These are phyloP conservation scores for Picea glauca DNA, from an alignment of 75 land plant species.

Conservation along the genomic window DNA sequence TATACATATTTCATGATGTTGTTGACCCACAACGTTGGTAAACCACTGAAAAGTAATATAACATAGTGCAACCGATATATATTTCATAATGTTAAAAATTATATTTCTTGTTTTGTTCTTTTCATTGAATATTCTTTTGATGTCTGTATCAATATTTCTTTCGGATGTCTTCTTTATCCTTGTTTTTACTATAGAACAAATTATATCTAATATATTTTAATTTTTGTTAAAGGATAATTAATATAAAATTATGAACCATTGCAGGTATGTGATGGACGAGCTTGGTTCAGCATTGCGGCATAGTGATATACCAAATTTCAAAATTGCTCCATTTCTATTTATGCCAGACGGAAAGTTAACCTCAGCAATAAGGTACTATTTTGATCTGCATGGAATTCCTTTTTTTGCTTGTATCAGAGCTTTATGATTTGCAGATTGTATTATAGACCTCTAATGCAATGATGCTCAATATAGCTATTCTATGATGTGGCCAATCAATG, in stretches of 20 bases:
- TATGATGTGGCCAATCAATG: constrained; percentile 77
- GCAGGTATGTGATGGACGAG: constrained; percentile 98
- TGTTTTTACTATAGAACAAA: not conserved
- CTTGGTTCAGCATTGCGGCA: constrained; percentile 93
- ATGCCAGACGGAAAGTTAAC: constrained; percentile 87
- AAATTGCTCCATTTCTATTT: constrained; percentile 84
- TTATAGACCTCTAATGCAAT: not conserved
- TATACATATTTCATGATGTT: too few relatives aligned
- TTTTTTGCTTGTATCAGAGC: not conserved
- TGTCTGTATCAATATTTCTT: not conserved
- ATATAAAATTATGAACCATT: not conserved
- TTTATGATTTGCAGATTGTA: not conserved
- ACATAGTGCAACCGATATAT: too few relatives aligned
- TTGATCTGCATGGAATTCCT: not conserved
- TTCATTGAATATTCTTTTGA: too few relatives aligned
- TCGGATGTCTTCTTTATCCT: not conserved
- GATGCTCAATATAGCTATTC: constrained; percentile 57
- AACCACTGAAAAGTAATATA: too few relatives aligned
- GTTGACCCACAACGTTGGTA: too few relatives aligned
- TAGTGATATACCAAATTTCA: constrained; percentile 86
- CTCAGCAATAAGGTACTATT: constrained; percentile 78
- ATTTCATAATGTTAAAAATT: too few relatives aligned
- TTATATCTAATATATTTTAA: not conserved
- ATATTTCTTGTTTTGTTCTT: too few relatives aligned
- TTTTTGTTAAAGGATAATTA: not conserved